A percentile compares a stretch with the other conserved stretches of the same genome.
Evolutionary conservation across 1,284 basidiomycete genomes (phyloP).

Genomic region (Bothia castanella): DNA sequence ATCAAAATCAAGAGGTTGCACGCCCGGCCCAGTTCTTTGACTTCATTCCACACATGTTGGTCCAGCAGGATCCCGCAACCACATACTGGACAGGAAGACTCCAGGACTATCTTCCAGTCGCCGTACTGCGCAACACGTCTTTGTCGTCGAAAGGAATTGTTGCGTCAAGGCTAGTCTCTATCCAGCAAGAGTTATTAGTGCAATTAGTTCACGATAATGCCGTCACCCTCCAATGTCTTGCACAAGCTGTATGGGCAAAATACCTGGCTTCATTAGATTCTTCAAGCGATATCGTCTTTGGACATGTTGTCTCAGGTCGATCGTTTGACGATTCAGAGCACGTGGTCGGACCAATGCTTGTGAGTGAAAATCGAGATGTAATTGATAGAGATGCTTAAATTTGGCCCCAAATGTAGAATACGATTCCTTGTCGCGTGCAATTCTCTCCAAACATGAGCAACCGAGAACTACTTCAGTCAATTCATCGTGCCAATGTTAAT

Average conservation of each 20-base stretch:
- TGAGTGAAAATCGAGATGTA: constrained; percentile 25
- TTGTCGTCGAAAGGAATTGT: constrained; percentile 9
- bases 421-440: constrained; percentile 44
- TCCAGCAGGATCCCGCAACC: constrained; percentile 40
- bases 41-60: constrained; percentile 32
- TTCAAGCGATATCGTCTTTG: constrained; percentile 42
- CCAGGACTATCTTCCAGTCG: constrained; percentile 24
- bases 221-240: constrained; percentile 38
- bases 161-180: constrained; percentile 10
- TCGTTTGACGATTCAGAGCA: constrained; percentile 41
- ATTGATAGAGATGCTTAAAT: background rate
- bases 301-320: constrained; percentile 48
- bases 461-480: constrained; percentile 35
- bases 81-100: constrained; percentile 40
- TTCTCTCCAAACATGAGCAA: constrained; percentile 31
- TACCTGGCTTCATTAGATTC: constrained; percentile 36
- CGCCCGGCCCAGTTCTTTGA: constrained; percentile 35
- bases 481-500: constrained; percentile 42
- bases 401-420: constrained; percentile 37
- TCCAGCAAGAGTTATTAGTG: constrained; percentile 13
- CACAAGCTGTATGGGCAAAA: constrained; percentile 44
- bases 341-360: constrained; percentile 48
- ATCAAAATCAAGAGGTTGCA: constrained; percentile 24
- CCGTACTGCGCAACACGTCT: constrained; percentile 13
- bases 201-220: constrained; percentile 20